Evolutionary conservation across 2,329 filamentous ascomycete species (phyloP).

Genomic region (Colletotrichum cuscutae): DNA sequence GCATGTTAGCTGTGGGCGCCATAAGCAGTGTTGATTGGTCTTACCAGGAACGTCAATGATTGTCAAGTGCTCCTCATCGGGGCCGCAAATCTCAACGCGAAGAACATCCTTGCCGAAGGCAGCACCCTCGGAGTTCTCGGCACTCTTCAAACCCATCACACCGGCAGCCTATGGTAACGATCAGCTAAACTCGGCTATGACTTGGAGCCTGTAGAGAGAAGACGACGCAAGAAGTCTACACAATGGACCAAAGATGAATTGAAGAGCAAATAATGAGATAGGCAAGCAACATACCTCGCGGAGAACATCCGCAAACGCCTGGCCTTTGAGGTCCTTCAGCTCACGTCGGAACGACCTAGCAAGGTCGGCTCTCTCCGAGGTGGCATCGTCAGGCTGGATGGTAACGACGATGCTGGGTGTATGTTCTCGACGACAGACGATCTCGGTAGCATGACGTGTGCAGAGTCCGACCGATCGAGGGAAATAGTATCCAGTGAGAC

Average conservation of each 20-base stretch:
- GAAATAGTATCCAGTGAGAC: slow-evolving; percentile 59
- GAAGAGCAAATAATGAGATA: slow-evolving; percentile 43
- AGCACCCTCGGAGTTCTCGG: background rate
- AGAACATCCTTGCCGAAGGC: slow-evolving; percentile 37
- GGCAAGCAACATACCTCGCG: slow-evolving; percentile 48
- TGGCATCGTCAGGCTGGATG: slow-evolving; percentile 48
- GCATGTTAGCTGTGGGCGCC: slow-evolving; percentile 47
- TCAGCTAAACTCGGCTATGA: no score
- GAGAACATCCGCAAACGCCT: slow-evolving; percentile 18
- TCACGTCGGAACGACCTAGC: slow-evolving; percentile 72
- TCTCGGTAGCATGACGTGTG: slow-evolving; percentile 61
- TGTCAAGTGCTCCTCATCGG: slow-evolving; percentile 37
- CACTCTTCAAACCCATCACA: slow-evolving; percentile 18
- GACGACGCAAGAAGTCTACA: background rate
- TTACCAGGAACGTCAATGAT: slow-evolving; percentile 49
- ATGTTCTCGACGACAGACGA: slow-evolving; percentile 52
- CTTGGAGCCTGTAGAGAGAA: background rate
- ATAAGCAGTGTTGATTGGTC: slow-evolving; percentile 55
- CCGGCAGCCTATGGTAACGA: background rate
- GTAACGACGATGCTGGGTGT: slow-evolving; percentile 50
- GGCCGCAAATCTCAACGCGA: slow-evolving; percentile 37
- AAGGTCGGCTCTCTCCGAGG: background rate
- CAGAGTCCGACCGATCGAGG: slow-evolving; percentile 56
- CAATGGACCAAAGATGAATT: background rate
- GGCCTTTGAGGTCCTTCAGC: slow-evolving; percentile 77